These are phyloP conservation scores for Penicillium sp. DNA, from an alignment of 2,329 filamentous ascomycete species.

Conservation along the genomic window DNA sequence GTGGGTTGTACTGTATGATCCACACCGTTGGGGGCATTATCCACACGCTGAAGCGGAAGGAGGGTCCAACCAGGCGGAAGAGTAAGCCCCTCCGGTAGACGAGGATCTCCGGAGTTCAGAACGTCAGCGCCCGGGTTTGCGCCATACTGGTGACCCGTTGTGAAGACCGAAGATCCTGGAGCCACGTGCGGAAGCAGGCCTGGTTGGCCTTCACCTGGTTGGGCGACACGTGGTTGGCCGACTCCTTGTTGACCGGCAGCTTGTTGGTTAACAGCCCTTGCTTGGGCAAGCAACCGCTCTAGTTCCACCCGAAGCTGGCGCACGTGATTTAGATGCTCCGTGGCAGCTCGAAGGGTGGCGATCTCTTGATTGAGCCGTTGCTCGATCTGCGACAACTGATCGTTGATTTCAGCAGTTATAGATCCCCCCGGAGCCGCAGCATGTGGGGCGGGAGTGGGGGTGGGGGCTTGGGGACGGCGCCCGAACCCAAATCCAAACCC, in stretches of 20 bases:
- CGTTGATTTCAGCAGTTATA: constrained; percentile 46
- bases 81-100: constrained; percentile 51
- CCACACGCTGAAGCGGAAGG: constrained; percentile 29
- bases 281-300: constrained; percentile 59
- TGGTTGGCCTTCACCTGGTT: constrained; percentile 1
- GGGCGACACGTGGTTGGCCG: not conserved
- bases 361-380: constrained; percentile 68
- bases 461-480: constrained; percentile 28
- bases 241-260: not conserved
- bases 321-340: constrained; percentile 68
- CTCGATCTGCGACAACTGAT: constrained; percentile 65
- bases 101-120: constrained; percentile 44
- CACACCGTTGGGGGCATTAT: constrained; percentile 2
- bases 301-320: constrained; percentile 67
- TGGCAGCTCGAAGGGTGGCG: constrained; percentile 58
- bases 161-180: constrained; percentile 18
- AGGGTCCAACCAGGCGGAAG: constrained; percentile 52
- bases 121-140: constrained; percentile 30
- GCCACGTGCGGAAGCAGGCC: constrained; percentile 9
- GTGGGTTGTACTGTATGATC: constrained; percentile 1
- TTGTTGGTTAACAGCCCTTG: constrained; percentile 9
- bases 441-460: constrained; percentile 12
- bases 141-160: constrained; percentile 31
- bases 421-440: constrained; percentile 14
- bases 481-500: constrained; percentile 45